A percentile compares a stretch with the other conserved stretches of the same genome.
These are phyloP conservation scores for Austroboletus niveus DNA, from an alignment of 1,284 basidiomycete species.

Conservation along the genomic window DNA sequence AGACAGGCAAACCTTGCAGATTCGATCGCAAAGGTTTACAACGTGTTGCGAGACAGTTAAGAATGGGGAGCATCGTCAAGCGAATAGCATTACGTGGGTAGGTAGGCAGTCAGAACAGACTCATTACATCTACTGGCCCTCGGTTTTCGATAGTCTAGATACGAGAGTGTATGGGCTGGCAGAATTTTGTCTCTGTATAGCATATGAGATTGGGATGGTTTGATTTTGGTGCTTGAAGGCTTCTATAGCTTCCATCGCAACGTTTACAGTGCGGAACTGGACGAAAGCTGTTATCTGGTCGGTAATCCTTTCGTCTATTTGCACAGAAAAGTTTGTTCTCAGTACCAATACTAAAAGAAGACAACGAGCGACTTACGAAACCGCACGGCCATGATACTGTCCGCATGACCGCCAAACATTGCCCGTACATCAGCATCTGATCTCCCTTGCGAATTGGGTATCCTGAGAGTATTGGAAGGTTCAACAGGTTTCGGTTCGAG, in stretches of 20 bases:
- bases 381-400: constrained; percentile 18
- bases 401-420: constrained; percentile 25
- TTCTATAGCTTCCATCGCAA: constrained; percentile 26
- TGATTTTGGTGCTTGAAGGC: constrained; percentile 13
- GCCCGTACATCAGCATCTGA: constrained; percentile 18
- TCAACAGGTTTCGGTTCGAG: background rate
- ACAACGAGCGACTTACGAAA: constrained; percentile 18
- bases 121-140: constrained; percentile 4
- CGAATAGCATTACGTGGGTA: constrained; percentile 5
- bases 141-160: constrained; percentile 23
- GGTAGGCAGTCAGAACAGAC: background rate
- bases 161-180: constrained; percentile 6
- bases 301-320: constrained; percentile 6
- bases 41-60: background rate
- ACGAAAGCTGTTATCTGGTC: constrained; percentile 18
- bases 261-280: constrained; percentile 20
- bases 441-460: constrained; percentile 34
- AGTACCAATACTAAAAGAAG: background rate
- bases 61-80: background rate
- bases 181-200: constrained; percentile 17
- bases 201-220: constrained; percentile 12
- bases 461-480: constrained; percentile 41
- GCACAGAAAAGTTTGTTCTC: background rate
- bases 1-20: too few relatives aligned
- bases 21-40: too few relatives aligned